Percentiles rank a stretch among this genome's conserved stretches.
Conservation (phyloP, 495 filamentous ascomycete species). For the Chaetomium tenue region DNA sequence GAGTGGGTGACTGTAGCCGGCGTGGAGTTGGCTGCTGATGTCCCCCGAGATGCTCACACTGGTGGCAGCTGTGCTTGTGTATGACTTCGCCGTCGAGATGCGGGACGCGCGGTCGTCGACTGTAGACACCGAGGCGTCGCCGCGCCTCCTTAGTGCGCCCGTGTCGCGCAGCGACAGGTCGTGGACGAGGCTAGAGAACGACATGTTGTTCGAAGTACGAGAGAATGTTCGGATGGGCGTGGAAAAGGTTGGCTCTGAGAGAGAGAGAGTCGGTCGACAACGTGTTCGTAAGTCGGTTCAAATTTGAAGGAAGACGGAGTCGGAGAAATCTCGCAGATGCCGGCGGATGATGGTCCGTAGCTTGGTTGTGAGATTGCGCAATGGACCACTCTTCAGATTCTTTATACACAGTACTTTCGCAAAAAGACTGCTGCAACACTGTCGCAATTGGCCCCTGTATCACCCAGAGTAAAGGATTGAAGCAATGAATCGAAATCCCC, state of each 20-base stretch:
- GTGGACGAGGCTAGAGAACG: slow-evolving; percentile 86
- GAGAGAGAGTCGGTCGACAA: neutral
- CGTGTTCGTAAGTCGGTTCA: neutral
- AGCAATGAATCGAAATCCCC: neutral
- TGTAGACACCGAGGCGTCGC: slow-evolving; percentile 50
- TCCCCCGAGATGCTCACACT: slow-evolving; percentile 90
- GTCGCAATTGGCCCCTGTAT: neutral
- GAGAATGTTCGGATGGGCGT: neutral
- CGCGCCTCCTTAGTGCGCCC: slow-evolving; percentile 45
- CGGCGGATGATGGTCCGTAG: neutral
- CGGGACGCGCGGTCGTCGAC: slow-evolving; percentile 59
- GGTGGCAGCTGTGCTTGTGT: slow-evolving; percentile 85
- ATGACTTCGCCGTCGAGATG: slow-evolving; percentile 71
- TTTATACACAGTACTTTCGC: neutral
- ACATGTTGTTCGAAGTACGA: slow-evolving; percentile 57
- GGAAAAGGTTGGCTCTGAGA: neutral
- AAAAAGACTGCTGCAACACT: neutral
- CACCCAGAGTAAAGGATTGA: neutral
- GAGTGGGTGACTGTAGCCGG: slow-evolving; percentile 90
- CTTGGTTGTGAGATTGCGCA: neutral
- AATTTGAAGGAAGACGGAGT: neutral
- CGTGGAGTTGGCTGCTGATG: slow-evolving; percentile 91
- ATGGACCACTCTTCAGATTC: neutral
- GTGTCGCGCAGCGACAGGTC: slow-evolving; percentile 69
- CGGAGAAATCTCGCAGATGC: neutral